A percentile compares a stretch with the other conserved stretches of the same genome.
phyloP scores from a whole-genome alignment of 768 basidiomycete genomes.

The Strobilomyces confusus region DNA sequence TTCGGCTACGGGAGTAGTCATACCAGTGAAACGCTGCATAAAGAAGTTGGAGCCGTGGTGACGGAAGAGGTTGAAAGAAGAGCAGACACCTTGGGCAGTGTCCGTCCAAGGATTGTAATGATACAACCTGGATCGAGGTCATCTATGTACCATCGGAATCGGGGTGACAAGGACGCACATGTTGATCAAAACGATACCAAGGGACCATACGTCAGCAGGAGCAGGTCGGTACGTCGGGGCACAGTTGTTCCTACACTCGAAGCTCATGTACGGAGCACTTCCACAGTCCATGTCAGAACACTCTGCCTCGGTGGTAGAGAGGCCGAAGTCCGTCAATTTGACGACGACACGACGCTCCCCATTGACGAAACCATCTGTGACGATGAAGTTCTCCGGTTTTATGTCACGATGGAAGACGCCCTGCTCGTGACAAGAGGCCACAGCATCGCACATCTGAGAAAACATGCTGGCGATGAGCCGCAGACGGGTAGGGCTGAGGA shows the following conservation, averaged over 20 bases:
- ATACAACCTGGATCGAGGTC: slow-evolving; percentile 64
- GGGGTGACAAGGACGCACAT: slow-evolving; percentile 52
- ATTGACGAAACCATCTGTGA: slow-evolving; percentile 72
- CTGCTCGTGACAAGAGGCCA: slow-evolving; percentile 87
- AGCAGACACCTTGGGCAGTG: slow-evolving; percentile 74
- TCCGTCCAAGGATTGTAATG: slow-evolving; percentile 99
- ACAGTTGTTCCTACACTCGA: slow-evolving; percentile 96
- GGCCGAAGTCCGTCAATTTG: slow-evolving; percentile 95
- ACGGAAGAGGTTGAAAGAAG: slow-evolving; percentile 79
- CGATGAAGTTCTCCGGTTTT: slow-evolving; percentile 98
- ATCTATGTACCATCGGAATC: not conserved
- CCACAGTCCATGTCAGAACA: slow-evolving; percentile 98
- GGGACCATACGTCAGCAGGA: slow-evolving; percentile 97
- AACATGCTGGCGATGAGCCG: slow-evolving; percentile 97
- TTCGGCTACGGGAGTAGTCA: slow-evolving; percentile 82
- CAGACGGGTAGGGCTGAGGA: slow-evolving; percentile 84
- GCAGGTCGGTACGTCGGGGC: slow-evolving; percentile 92
- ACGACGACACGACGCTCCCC: slow-evolving; percentile 88
- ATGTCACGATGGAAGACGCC: slow-evolving; percentile 96
- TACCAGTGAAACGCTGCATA: slow-evolving; percentile 84
- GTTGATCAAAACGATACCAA: slow-evolving; percentile 98
- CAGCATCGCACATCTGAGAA: slow-evolving; percentile 97
- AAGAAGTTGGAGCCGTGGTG: slow-evolving; percentile 82
- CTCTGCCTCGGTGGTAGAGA: slow-evolving; percentile 84
- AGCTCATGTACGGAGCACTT: slow-evolving; percentile 98